Percentiles rank a stretch among this genome's conserved stretches.
These are phyloP conservation scores for Ocimum tenuiflorum DNA, from an alignment of 257 asterid species.

Conservation along the genomic window DNA sequence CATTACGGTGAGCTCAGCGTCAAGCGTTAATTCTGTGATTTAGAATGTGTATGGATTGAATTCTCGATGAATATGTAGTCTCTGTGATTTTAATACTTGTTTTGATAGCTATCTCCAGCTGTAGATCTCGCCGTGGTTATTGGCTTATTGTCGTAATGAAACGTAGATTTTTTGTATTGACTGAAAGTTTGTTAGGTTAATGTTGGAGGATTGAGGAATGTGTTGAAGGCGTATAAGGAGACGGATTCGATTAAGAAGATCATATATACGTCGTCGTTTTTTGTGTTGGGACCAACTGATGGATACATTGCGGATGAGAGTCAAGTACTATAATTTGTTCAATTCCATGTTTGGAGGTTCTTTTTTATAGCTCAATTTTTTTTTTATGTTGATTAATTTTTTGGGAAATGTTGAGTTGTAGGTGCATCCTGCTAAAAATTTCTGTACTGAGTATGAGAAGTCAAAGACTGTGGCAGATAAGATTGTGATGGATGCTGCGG, in stretches of 20 bases:
- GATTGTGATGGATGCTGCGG: slow-evolving; percentile 74
- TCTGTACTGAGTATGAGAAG: slow-evolving; percentile 82
- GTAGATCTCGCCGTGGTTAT: neutral
- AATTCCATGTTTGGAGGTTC: neutral
- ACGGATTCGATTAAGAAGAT: slow-evolving; percentile 55
- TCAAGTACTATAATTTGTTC: slow-evolving; percentile 37
- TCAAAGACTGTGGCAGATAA: slow-evolving; percentile 72
- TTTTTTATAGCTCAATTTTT: neutral
- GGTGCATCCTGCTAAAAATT: slow-evolving; percentile 58
- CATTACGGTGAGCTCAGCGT: no score
- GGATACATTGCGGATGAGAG: slow-evolving; percentile 71
- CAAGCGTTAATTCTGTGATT: no score
- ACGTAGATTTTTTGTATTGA: neutral
- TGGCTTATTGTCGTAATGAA: neutral
- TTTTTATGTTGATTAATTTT: slow-evolving; percentile 6
- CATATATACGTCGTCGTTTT: slow-evolving; percentile 81
- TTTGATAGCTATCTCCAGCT: neutral
- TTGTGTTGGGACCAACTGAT: slow-evolving; percentile 85
- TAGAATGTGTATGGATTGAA: neutral
- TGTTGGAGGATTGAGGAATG: slow-evolving; percentile 85
- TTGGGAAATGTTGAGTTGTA: slow-evolving; percentile 11
- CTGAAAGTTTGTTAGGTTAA: slow-evolving; percentile 45
- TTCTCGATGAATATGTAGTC: neutral
- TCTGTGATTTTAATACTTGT: neutral
- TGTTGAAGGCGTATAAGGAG: slow-evolving; percentile 59